These are phyloP conservation scores for Lodderomyces theae DNA, from an alignment of 1,139 yeast species.

Conservation along the genomic window DNA sequence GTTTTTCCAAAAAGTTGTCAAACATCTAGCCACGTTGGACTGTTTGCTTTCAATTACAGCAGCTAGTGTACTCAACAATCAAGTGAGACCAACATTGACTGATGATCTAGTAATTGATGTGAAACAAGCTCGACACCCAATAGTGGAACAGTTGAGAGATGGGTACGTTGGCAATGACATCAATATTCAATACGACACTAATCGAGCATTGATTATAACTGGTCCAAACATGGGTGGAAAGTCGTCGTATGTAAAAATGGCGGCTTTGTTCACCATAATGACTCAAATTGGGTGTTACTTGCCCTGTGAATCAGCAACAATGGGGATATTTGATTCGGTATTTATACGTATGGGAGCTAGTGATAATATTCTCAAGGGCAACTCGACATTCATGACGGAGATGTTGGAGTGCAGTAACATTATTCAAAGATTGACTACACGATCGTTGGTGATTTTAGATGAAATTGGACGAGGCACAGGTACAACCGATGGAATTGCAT, in stretches of 20 bases:
- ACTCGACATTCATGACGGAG: slow-evolving; percentile 77
- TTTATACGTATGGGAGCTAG: slow-evolving; percentile 68
- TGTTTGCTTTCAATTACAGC: slow-evolving; percentile 72
- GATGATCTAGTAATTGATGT: slow-evolving; percentile 55
- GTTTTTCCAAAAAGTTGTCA: slow-evolving; percentile 48
- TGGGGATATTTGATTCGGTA: slow-evolving; percentile 62
- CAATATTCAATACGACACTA: slow-evolving; percentile 38
- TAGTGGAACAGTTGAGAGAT: slow-evolving; percentile 55
- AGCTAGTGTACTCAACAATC: slow-evolving; percentile 49
- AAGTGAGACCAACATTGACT: slow-evolving; percentile 54
- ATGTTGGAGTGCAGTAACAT: slow-evolving; percentile 64
- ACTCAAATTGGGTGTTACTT: slow-evolving; percentile 49
- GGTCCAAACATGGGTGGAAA: slow-evolving; percentile 73
- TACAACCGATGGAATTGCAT: slow-evolving; percentile 83
- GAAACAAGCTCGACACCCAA: slow-evolving; percentile 71
- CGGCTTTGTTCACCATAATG: slow-evolving; percentile 56
- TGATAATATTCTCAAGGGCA: slow-evolving; percentile 65
- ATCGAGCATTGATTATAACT: slow-evolving; percentile 60
- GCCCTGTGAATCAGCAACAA: slow-evolving; percentile 41
- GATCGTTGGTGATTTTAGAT: slow-evolving; percentile 69
- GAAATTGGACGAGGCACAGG: slow-evolving; percentile 91
- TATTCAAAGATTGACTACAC: slow-evolving; percentile 39
- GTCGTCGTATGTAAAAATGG: slow-evolving; percentile 64
- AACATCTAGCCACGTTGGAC: slow-evolving; percentile 61
- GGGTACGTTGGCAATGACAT: slow-evolving; percentile 73